Evolutionary conservation across 2,329 filamentous ascomycete species (phyloP), one percentile per base, ranked within the genome.

Genomic region (Amylocarpus encephaloides): DNA sequence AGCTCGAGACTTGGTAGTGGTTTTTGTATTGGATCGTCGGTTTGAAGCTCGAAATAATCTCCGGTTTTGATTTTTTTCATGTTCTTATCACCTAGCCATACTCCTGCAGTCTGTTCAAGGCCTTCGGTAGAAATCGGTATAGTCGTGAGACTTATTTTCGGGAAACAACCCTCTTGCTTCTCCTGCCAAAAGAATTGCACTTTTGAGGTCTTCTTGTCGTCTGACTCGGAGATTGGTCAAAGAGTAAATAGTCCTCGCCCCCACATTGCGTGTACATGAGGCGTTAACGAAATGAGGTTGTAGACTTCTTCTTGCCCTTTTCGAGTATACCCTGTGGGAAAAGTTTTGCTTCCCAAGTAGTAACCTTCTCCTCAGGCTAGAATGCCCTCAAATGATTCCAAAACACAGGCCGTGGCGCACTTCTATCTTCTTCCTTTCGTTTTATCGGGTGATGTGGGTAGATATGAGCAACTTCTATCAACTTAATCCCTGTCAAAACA

Each of bases 31-130:
- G n/a, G n/a, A n/a, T n/a, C n/a, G n/a, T n/a, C n/a, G n/a, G n/a
- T n/a, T n/a, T n/a, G n/a, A n/a, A n/a, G n/a, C n/a, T n/a, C n/a
- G n/a, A n/a, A n/a, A n/a, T n/a, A n/a, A n/a, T n/a, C n/a, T n/a
- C n/a, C n/a, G n/a, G n/a, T n/a, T n/a, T n/a, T n/a, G 38, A 57
- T 46, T 33, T 39, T 39, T 39, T 39, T 39, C 7, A 7, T 15
- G 15, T 44, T 44, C 16, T 22, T 29, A 16, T 22, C 42, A 26
- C 9, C 40, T 39, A 11, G 19, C 6, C 10, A 35, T 34, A 29
- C 70, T 77, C 55, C 26, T 22, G 6, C 29, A 33, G 29, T 36
- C 6, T 33, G 32, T 41, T 49, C 40, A 16, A 56, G 51, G 11
- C 36, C 41, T 36, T 49, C 33, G 15, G 54, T 56, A 6, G 51